These are phyloP conservation scores for Aspergillus sp. DNA, from an alignment of 2,329 filamentous ascomycete species.

Conservation along the genomic window DNA sequence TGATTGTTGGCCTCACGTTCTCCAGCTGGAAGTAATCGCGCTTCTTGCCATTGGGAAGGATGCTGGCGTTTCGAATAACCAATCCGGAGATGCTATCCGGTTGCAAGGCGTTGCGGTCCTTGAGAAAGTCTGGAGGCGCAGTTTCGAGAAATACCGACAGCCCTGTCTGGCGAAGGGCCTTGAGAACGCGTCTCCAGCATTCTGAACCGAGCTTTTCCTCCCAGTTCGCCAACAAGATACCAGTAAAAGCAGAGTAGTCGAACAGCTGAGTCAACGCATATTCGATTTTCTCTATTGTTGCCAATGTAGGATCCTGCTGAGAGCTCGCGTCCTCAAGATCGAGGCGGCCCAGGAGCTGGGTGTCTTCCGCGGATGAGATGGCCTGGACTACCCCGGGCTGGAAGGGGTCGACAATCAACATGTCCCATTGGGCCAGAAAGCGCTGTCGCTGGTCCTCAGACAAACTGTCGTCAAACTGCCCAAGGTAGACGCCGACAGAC, in stretches of 20 bases:
- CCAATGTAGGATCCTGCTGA: conserved; percentile 28
- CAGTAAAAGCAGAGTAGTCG: conserved; percentile 39
- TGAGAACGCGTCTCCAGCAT: conserved; percentile 37
- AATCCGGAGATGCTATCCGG: conserved; percentile 43
- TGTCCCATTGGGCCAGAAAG: conserved; percentile 49
- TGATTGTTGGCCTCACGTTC: conserved; percentile 46
- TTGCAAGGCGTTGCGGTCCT: conserved; percentile 40
- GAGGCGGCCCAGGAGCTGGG: conserved; percentile 39
- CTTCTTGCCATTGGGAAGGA: conserved; percentile 46
- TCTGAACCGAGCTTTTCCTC: conserved; percentile 36
- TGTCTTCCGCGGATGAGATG: conserved; percentile 28
- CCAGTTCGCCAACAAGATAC: conserved; percentile 50
- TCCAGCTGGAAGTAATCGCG: conserved; percentile 52
- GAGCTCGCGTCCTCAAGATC: conserved; percentile 31
- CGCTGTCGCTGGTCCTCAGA: conserved; percentile 34
- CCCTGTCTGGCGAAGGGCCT: conserved; percentile 40
- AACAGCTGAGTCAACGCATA: conserved; percentile 32
- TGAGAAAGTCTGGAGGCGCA: conserved; percentile 45
- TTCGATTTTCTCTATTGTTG: conserved; percentile 35
- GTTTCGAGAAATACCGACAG: conserved; percentile 51
- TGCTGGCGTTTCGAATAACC: conserved; percentile 48
- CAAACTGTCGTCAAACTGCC: conserved; percentile 40
- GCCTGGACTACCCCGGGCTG: conserved; percentile 41
- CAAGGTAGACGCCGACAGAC: conserved; percentile 51
- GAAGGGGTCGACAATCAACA: conserved; percentile 51